Base-by-base conservation (phyloP, 768 basidiomycete genomes). In the Sarcomyxa edulis region DNA sequence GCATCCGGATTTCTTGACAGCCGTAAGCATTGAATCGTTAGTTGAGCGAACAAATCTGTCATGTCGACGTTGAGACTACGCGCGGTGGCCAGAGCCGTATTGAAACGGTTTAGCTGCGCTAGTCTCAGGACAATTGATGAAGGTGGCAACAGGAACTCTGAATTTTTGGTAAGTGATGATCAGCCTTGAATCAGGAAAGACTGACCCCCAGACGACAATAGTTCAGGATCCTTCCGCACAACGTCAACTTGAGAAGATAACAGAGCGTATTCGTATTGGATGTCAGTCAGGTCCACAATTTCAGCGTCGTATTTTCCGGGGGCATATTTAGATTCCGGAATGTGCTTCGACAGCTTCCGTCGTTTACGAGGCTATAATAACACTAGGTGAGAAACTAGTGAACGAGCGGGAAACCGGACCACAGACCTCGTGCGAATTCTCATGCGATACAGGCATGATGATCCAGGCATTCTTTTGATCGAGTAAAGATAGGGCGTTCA, bases 381-480 rank as follows among this genome's bases (percentile, higher is more conserved):
- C 40, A n/a, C n/a, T n/a, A n/a, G 40, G 44, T 46, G 16, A 46
- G 30, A 41, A 33, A 20, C 47, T 8, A 35, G 11, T 45, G 32
- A 41, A 43, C 38, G 50, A 52, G 37, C 29, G 41, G 43, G 49
- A 38, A 36, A 44, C 31, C 34, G 27, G 32, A 41, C 43, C 48
- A 65, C 78, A 56, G 66, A 79, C 74, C 48, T 65, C 70, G 32
- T 61, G 53, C 38, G 63, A 58, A 30, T 62, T 54, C 40, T 77
- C 71, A 37, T 71, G 54, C 23, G 78, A 54, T 7, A 66, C 60
- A 35, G 76, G 83, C 39, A 92, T 64, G 19, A 85, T 65, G 19
- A 96, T 67, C 91, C 92, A 98, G 9, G 89, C 84, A 46, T 79
- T 80, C 52, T 81, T 81, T 46, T 70, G 68, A 51, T 92, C 86